Percentiles rank a stretch among this genome's conserved stretches.
Conservation (phyloP, 2,329 filamentous ascomycete species). For the Fusarium miscanthi region DNA sequence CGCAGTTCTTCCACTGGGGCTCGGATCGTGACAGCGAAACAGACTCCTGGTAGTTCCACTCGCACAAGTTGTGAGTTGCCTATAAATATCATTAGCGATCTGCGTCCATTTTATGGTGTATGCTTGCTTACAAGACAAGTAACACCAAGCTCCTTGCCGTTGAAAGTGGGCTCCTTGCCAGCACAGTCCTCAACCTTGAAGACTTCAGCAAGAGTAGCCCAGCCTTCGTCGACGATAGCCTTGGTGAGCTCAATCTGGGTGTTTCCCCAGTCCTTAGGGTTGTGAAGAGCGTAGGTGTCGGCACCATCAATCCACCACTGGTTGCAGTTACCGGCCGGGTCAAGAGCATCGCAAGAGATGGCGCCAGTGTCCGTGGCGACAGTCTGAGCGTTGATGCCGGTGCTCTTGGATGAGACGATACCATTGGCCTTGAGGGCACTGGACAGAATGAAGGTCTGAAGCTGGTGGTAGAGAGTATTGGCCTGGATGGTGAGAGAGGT, state of each 20-base stretch:
- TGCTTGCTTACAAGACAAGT: slow-evolving; percentile 2
- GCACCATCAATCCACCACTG: slow-evolving; percentile 13
- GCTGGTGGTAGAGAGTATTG: slow-evolving; percentile 11
- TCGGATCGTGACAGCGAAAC: background rate
- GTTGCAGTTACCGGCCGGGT: slow-evolving; percentile 6
- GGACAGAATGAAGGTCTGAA: slow-evolving; percentile 15
- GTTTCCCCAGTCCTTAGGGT: slow-evolving; percentile 18
- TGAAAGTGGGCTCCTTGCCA: slow-evolving; percentile 11
- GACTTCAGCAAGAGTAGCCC: slow-evolving; percentile 8
- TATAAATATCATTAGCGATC: rapidly evolving
- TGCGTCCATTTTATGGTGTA: rapidly evolving
- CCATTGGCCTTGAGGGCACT: slow-evolving; percentile 19
- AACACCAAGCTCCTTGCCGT: background rate
- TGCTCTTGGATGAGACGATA: slow-evolving; percentile 3
- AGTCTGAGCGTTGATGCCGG: background rate
- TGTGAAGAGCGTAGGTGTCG: slow-evolving; percentile 19
- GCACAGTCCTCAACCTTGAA: slow-evolving; percentile 25
- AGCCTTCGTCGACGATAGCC: slow-evolving; percentile 3
- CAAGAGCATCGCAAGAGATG: background rate
- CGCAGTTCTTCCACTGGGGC: slow-evolving; percentile 20
- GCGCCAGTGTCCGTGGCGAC: slow-evolving; percentile 2
- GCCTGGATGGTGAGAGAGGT: slow-evolving; percentile 24
- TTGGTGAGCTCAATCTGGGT: slow-evolving; percentile 7
- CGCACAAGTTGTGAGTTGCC: slow-evolving; percentile 19
- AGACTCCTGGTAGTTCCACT: slow-evolving; percentile 13